phyloP scores from a whole-genome alignment of 345 rosid genomes.

The Aquilaria malaccensis region DNA sequence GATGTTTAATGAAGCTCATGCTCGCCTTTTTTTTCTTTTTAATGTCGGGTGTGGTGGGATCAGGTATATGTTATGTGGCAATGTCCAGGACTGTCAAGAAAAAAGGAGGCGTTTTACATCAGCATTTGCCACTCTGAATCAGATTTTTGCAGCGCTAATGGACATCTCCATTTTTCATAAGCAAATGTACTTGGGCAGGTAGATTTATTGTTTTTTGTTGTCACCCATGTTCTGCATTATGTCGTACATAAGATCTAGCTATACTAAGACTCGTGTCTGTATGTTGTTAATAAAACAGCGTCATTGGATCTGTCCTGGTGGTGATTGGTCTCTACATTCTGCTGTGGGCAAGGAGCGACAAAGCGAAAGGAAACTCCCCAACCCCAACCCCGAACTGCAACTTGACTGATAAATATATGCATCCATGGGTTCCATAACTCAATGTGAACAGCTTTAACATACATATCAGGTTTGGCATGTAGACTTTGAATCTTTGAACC shows the following conservation, averaged over 20 bases:
- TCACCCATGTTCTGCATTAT: neutral
- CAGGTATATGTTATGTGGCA: slow-evolving; percentile 75
- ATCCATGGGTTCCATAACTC: too few species aligned
- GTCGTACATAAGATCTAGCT: neutral
- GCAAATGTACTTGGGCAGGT: slow-evolving; percentile 70
- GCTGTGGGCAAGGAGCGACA: slow-evolving; percentile 74
- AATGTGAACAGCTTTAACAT: too few species aligned
- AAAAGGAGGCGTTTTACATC: slow-evolving; percentile 72
- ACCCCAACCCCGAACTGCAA: neutral
- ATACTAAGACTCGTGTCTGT: neutral
- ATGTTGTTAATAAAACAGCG: slow-evolving; percentile 27
- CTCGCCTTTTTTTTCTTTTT: too few species aligned
- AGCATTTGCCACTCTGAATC: slow-evolving; percentile 60
- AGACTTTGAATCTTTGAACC: too few species aligned
- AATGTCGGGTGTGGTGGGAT: slow-evolving; percentile 65
- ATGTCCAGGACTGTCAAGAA: slow-evolving; percentile 81
- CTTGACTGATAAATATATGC: too few species aligned
- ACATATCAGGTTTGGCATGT: too few species aligned
- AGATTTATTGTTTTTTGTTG: neutral
- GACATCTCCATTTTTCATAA: slow-evolving; percentile 64
- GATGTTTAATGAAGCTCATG: too few species aligned
- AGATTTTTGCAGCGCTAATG: slow-evolving; percentile 53
- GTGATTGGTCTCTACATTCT: slow-evolving; percentile 60
- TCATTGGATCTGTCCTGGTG: slow-evolving; percentile 56
- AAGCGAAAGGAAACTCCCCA: slow-evolving; percentile 22